Conservation (phyloP, 352 stramenopile species). For the Pythium aristosporum region DNA sequence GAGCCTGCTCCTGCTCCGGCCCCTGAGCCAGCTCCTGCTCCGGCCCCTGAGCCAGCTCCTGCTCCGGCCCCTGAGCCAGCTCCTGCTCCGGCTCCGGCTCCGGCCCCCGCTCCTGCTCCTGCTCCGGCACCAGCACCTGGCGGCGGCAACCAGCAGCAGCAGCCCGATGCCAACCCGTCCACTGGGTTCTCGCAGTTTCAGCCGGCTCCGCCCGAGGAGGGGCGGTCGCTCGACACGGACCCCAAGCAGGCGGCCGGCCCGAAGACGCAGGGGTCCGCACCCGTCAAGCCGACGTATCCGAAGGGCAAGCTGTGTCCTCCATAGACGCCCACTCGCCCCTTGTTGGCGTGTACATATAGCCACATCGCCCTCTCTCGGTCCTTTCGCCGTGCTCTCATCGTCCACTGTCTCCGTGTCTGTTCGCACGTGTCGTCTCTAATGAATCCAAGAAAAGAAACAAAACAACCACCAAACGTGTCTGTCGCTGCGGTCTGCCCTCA, state of each 20-base stretch:
- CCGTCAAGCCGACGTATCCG: conserved; percentile 17
- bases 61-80: too few relatives aligned
- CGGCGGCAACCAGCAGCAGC: conserved; percentile 1
- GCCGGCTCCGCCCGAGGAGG: neutral
- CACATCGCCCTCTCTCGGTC: neutral
- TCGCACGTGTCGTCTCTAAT: neutral
- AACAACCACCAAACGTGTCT: neutral
- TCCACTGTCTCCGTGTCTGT: neutral
- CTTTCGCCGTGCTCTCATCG: neutral
- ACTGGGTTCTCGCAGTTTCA: conserved; percentile 8
- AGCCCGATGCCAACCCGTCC: conserved; percentile 3
- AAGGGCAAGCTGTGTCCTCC: conserved; percentile 24
- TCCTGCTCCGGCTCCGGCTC: neutral
- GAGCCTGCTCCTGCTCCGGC: neutral
- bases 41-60: neutral
- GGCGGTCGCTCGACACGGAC: neutral
- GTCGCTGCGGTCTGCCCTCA: too few relatives aligned
- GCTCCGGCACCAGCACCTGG: too few relatives aligned
- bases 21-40: neutral
- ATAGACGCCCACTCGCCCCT: conserved; percentile 1
- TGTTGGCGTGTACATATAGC: neutral
- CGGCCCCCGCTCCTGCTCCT: neutral
- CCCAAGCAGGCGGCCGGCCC: neutral
- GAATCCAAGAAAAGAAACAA: neutral
- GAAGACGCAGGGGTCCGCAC: neutral